Percentiles rank a stretch among this genome's conserved stretches.
phyloP scores from a whole-genome alignment of 148 eudicot species.

The Cornus controversa region DNA sequence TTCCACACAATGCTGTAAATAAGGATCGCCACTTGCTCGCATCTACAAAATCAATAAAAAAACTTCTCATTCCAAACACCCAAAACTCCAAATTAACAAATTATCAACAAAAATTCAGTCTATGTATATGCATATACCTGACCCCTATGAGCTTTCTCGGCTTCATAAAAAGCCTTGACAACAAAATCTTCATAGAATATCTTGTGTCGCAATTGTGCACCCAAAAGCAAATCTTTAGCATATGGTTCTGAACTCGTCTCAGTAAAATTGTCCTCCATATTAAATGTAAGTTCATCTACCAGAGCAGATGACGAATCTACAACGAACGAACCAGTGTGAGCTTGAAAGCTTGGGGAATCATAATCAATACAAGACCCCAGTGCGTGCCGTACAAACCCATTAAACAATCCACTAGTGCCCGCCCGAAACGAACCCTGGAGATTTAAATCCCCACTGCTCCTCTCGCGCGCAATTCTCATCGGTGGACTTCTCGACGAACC shows the following conservation, averaged over 20 bases:
- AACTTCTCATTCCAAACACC: constrained; percentile 9
- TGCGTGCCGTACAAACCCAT: constrained; percentile 58
- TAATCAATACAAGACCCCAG: constrained; percentile 63
- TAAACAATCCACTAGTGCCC: constrained; percentile 41
- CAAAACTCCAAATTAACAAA: neutral
- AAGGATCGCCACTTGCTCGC: constrained; percentile 92
- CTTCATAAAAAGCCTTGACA: constrained; percentile 80
- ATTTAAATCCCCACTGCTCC: constrained; percentile 24
- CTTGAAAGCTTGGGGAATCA: constrained; percentile 44
- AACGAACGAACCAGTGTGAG: constrained; percentile 22
- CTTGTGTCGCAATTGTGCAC: constrained; percentile 65
- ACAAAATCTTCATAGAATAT: constrained; percentile 71
- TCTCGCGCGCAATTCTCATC: constrained; percentile 32
- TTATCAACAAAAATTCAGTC: neutral
- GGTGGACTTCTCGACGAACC: constrained; percentile 53
- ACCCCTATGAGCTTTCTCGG: constrained; percentile 95
- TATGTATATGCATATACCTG: constrained; percentile 60
- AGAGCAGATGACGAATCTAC: constrained; percentile 23
- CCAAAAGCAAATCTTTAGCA: constrained; percentile 56
- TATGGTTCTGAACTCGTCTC: constrained; percentile 24
- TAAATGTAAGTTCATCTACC: constrained; percentile 64
- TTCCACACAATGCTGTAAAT: constrained; percentile 91
- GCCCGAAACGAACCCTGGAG: constrained; percentile 24
- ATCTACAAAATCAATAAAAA: constrained; percentile 43
- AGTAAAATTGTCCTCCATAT: constrained; percentile 61